Base-by-base conservation (phyloP, 2,329 filamentous ascomycete species). In the Colletotrichum sp. region DNA sequence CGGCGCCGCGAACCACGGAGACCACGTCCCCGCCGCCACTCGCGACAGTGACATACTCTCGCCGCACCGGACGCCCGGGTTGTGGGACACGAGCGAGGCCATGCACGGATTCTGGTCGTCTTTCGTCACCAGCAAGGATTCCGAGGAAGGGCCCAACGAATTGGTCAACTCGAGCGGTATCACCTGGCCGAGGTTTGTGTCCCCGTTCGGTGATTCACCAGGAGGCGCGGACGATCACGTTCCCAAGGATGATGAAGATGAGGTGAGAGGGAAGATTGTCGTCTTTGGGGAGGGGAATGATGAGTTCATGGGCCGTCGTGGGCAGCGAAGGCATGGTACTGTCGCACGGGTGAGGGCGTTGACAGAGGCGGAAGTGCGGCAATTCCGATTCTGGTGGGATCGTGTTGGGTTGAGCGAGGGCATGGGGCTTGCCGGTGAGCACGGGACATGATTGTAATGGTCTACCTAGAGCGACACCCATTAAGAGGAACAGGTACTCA, bases 351-450 rank as follows among this genome's bases (percentile, higher is more conserved):
- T 88, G 70, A 82, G 85, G 77, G 83, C 67, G 71, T 81, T 87
- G 83, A 89, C 85, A 26, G 82, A 80, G 6, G 84, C 85, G 75
- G 89, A 90, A 76, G 83, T 83, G 69, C 82, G 86, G 67, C 88
- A 90, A 79, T 92, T 90, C 79, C 81, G 84, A 15, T 94, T 92
- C 81, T 94, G 92, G 92, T 93, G 90, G 90, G 85, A 86, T 15
- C 87, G 88, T 76, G 88, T 89, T 24, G 82, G 85, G 72, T 79
- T 88, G 65, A 90, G 88, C 78, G 83, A 90, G 79, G 88, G 87
- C 9, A 83, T 83, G 74, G 87, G 84, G 7, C 67, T 66, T 12
- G 66, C 52, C 44, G 44, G 12, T 13, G 66, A 59, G 15, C 36
- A 69, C 4, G 64, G 34, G 21, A 15, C 70, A 12, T 39, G 24